phyloP scores from a whole-genome alignment of 1,139 yeast species.

The Candida dubliniensis region DNA sequence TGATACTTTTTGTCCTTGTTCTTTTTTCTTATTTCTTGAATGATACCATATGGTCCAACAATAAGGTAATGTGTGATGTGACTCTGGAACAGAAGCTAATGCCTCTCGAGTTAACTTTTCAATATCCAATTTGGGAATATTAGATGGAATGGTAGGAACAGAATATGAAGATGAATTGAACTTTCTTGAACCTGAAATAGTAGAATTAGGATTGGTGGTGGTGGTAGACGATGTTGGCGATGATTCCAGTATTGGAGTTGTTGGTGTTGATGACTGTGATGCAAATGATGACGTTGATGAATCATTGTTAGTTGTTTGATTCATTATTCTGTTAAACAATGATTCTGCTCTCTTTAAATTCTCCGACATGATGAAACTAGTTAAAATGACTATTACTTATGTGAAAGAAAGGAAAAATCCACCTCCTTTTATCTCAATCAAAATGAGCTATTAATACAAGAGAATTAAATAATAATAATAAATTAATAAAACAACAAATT shows the following conservation, averaged over 20 bases:
- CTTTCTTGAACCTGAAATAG: neutral
- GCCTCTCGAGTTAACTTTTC: conserved; percentile 34
- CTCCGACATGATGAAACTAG: conserved; percentile 37
- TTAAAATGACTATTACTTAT: neutral
- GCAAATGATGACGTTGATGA: conserved; percentile 8
- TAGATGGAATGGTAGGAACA: conserved; percentile 7
- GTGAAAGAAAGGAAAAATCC: too few relatives aligned
- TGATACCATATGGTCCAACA: conserved; percentile 55
- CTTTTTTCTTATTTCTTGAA: conserved; percentile 30
- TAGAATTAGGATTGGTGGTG: neutral
- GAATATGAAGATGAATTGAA: neutral
- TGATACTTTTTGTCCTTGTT: conserved; percentile 9
- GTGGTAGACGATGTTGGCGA: conserved; percentile 8
- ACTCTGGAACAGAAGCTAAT: conserved; percentile 26
- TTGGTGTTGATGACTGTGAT: conserved; percentile 8
- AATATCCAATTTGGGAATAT: conserved; percentile 39
- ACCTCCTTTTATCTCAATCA: too few relatives aligned
- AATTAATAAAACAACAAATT: too few relatives aligned
- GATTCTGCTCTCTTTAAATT: conserved; percentile 52
- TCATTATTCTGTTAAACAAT: conserved; percentile 50
- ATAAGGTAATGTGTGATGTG: conserved; percentile 45
- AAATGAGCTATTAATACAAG: too few relatives aligned
- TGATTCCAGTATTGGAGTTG: conserved; percentile 6
- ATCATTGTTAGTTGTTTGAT: conserved; percentile 23
- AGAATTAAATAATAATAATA: too few relatives aligned